Evolutionary conservation across 1,284 basidiomycete genomes (phyloP).

Genomic region (Dichomitus squalens): DNA sequence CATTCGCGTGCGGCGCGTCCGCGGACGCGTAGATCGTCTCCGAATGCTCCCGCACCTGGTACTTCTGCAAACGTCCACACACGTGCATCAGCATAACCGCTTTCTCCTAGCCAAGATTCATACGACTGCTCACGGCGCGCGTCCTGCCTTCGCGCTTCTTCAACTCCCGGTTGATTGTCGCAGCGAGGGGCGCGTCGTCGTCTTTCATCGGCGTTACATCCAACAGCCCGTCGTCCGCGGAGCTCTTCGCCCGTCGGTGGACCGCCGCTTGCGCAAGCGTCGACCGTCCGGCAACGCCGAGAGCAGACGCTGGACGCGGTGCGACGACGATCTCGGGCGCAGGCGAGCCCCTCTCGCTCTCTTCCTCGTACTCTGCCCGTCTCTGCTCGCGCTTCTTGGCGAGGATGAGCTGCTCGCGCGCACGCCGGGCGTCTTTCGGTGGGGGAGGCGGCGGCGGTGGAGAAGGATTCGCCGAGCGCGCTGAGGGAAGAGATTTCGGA

Average conservation of each 20-base stretch:
- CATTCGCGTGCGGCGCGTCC: slow-evolving; percentile 70
- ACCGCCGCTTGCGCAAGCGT: slow-evolving; percentile 25
- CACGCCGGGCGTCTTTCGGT: slow-evolving; percentile 66
- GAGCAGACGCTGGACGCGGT: not conserved
- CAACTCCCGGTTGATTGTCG: slow-evolving; percentile 71
- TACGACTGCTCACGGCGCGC: slow-evolving; percentile 46
- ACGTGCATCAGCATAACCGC: not conserved
- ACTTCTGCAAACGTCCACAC: slow-evolving; percentile 37
- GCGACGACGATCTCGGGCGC: not conserved
- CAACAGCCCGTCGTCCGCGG: slow-evolving; percentile 38
- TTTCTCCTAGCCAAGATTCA: not conserved
- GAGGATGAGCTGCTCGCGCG: slow-evolving; percentile 70
- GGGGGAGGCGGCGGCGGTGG: slow-evolving; percentile 41
- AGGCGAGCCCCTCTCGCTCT: slow-evolving; percentile 31
- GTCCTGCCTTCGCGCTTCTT: slow-evolving; percentile 54
- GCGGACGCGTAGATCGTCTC: slow-evolving; percentile 82
- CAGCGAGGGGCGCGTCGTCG: slow-evolving; percentile 57
- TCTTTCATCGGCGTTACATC: slow-evolving; percentile 41
- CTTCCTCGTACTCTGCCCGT: slow-evolving; percentile 45
- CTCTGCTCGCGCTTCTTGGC: slow-evolving; percentile 71
- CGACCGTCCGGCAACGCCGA: not conserved
- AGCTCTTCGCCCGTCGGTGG: slow-evolving; percentile 28
- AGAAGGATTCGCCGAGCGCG: slow-evolving; percentile 3
- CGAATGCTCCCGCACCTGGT: slow-evolving; percentile 70
- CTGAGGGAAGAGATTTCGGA: not conserved